Evolutionary conservation across 2,329 filamentous ascomycete genomes (phyloP).

Genomic region (Aspergillus aculeatinus): DNA sequence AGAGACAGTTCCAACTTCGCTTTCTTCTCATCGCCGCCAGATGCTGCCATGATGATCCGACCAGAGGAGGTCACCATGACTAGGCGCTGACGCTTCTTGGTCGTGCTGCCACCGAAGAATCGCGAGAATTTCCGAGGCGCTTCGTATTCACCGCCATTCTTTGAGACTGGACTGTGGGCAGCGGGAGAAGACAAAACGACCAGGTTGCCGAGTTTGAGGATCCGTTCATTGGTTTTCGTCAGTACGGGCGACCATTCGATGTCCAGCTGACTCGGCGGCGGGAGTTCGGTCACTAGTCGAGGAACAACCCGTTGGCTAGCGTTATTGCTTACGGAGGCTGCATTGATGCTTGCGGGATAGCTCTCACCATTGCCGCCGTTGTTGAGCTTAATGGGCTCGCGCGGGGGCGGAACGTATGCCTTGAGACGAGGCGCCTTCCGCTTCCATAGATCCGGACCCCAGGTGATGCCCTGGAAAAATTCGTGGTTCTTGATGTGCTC

Average conservation of each 20-base stretch:
- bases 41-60: constrained; percentile 82
- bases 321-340: constrained; percentile 44
- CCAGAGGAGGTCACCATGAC: constrained; percentile 95
- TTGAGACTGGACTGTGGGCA: constrained; percentile 70
- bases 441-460: constrained; percentile 84
- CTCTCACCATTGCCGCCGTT: constrained; percentile 45
- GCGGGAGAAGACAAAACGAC: constrained; percentile 78
- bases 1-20: constrained; percentile 90
- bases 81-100: constrained; percentile 87
- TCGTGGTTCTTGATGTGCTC: constrained; percentile 96
- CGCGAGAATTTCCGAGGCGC: constrained; percentile 79
- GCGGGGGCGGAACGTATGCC: constrained; percentile 73
- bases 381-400: constrained; percentile 77
- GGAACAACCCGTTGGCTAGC: constrained; percentile 61
- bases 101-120: constrained; percentile 87
- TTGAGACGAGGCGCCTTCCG: constrained; percentile 84
- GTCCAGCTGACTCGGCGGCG: constrained; percentile 93
- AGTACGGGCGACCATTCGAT: constrained; percentile 98
- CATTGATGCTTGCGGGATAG: constrained; percentile 44
- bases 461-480: constrained; percentile 85
- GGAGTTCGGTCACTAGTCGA: constrained; percentile 87
- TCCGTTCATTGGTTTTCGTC: constrained; percentile 86
- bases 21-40: constrained; percentile 93
- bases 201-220: constrained; percentile 88
- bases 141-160: constrained; percentile 67